Conservation (phyloP, 2,329 filamentous ascomycete genomes). For the Fusarium euwallaceae region DNA sequence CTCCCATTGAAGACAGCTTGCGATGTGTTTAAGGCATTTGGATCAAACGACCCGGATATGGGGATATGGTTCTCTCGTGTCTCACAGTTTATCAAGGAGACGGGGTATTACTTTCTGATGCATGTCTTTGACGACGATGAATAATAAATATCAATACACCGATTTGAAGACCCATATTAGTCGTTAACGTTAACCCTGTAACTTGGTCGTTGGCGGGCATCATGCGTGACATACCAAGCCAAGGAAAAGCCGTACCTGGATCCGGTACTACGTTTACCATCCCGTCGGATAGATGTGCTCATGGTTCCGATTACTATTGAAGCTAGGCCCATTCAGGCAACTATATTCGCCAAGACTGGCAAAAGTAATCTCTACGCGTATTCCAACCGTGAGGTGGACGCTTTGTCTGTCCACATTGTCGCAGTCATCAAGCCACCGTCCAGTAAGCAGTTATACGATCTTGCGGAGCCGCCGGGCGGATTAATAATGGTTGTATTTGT, state of each 20-base stretch:
- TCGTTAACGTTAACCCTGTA: background rate
- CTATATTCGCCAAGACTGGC: slow-evolving; percentile 1
- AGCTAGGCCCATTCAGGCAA: background rate
- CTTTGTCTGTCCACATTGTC: background rate
- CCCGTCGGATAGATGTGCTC: background rate
- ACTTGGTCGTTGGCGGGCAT: too few relatives aligned
- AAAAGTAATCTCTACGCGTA: background rate
- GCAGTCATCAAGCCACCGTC: background rate
- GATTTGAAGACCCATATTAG: fast-evolving
- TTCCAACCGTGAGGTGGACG: background rate
- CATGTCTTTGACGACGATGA: background rate
- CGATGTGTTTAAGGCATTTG: background rate
- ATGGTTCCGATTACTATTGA: background rate
- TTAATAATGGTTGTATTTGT: background rate
- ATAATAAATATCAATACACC: background rate
- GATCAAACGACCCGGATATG: background rate
- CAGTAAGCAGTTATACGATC: background rate
- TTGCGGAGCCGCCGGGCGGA: fast-evolving
- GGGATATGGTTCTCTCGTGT: background rate
- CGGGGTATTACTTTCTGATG: slow-evolving; percentile 8
- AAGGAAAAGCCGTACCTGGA: background rate
- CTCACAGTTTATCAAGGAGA: background rate
- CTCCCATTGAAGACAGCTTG: slow-evolving; percentile 48
- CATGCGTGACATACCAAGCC: background rate
- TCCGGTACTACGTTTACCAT: background rate